A percentile compares a stretch with the other conserved stretches of the same genome.
phyloP scores from a whole-genome alignment of 495 filamentous ascomycete genomes.

The Aspergillus incahuasiensis region DNA sequence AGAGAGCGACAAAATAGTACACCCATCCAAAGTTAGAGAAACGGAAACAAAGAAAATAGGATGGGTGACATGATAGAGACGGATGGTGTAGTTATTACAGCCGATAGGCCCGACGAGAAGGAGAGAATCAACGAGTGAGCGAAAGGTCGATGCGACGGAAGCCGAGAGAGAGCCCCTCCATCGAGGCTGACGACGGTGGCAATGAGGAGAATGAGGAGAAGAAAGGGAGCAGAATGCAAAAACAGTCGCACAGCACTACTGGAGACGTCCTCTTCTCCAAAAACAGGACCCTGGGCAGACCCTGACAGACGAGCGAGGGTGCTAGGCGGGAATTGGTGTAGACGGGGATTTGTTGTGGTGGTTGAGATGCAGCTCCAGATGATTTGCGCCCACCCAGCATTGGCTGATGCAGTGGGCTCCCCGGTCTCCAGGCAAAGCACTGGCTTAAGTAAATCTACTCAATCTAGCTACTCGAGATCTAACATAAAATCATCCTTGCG shows the following conservation, averaged over 20 bases:
- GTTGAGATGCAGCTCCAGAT: slow-evolving; percentile 18
- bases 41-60: slow-evolving; percentile 7
- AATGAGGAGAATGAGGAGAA: slow-evolving; percentile 14
- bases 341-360: slow-evolving; percentile 9
- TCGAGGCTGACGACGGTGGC: slow-evolving; percentile 12
- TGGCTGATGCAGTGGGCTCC: slow-evolving; percentile 8
- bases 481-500: background rate
- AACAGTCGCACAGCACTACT: background rate
- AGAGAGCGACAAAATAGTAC: slow-evolving; percentile 10
- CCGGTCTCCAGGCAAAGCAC: background rate
- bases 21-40: slow-evolving; percentile 12
- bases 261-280: background rate
- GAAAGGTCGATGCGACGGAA: slow-evolving; percentile 14
- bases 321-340: background rate
- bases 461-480: background rate
- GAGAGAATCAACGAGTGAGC: slow-evolving; percentile 12
- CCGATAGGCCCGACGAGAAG: slow-evolving; percentile 2
- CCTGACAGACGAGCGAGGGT: background rate
- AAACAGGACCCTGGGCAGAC: background rate
- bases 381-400: slow-evolving; percentile 19
- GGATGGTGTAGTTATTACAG: slow-evolving; percentile 6
- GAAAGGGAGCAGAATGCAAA: background rate
- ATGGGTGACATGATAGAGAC: slow-evolving; percentile 17
- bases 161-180: slow-evolving; percentile 23
- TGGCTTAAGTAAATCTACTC: slow-evolving; percentile 3